Evolutionary conservation across 768 basidiomycete genomes (phyloP), one percentile per base, ranked within the genome.

Genomic region (Paxillus involutus): DNA sequence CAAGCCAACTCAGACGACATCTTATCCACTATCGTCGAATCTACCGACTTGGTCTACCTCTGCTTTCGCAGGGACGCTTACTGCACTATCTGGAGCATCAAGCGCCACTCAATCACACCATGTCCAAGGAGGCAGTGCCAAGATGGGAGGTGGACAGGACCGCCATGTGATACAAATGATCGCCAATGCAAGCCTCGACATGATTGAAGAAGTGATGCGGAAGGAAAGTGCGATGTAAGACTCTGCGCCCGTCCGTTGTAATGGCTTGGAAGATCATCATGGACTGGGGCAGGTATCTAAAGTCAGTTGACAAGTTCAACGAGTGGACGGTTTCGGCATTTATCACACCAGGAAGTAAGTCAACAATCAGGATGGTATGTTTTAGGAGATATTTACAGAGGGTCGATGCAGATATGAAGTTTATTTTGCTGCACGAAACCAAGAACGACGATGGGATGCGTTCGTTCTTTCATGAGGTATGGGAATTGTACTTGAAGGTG

Each of bases 311-410:
- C 79, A 92, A 89, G 75, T 97, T 98, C 74, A 98, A 98, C 66
- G 97, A 98, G 68, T 99, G 97, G 97, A 95, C 86, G 3, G 86
- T 98, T 17, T 98, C 97, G 14, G 94, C 91, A 30, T 98, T 98
- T 73, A 78, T 98, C 17, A 98, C 97, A 0, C 87, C 95, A 1
- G 91, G 89, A 57, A 97, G 96, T 98, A 73, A 76, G 94, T 54
- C 39, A 26, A 12, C 30, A 19, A 39, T 33, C 29, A n/a, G n/a
- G 39, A 29, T 42, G 17, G 43, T 24, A 21, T 21, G 53, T 54
- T 35, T 13, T 12, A 2, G 2, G 63, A 65, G 56, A 68, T 21
- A 44, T 59, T 68, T 47, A 59, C 17, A 42, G 49, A 51, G 26
- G 45, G 37, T 3, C 29, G 47, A 42, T 16, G 30, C 67, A 98